Evolutionary conservation across 495 filamentous ascomycete genomes (phyloP).

Genomic region (Xylaria sp.): DNA sequence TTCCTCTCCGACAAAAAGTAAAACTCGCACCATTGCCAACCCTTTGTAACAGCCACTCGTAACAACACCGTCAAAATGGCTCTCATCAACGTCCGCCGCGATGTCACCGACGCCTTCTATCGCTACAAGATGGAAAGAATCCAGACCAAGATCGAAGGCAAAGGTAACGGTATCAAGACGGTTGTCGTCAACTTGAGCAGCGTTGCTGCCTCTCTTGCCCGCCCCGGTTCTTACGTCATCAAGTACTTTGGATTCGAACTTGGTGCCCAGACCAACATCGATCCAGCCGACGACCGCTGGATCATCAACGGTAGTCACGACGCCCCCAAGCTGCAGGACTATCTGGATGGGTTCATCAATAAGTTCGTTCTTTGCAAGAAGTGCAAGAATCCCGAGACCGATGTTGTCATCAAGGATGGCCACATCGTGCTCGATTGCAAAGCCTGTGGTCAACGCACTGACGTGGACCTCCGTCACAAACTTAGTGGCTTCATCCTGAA

Average conservation of each 20-base stretch:
- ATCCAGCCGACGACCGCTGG: conserved; percentile 97
- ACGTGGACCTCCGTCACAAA: conserved; percentile 92
- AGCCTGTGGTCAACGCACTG: conserved; percentile 90
- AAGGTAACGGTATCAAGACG: conserved; percentile 97
- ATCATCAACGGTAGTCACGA: conserved; percentile 99
- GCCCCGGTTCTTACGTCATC: conserved; percentile 93
- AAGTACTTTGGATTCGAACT: conserved; percentile 99
- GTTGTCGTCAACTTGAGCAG: conserved; percentile 97
- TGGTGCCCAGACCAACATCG: conserved; percentile 96
- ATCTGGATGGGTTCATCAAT: conserved; percentile 96
- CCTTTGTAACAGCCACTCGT: conserved; percentile 33
- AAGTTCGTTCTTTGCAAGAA: conserved; percentile 99
- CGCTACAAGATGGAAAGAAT: conserved; percentile 99
- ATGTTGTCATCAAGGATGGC: conserved; percentile 90
- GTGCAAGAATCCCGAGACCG: conserved; percentile 99
- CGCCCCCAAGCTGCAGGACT: conserved; percentile 93
- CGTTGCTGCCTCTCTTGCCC: conserved; percentile 89
- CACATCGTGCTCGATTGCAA: conserved; percentile 95
- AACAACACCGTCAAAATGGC: conserved; percentile 61
- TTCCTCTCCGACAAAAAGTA: conserved; percentile 30
- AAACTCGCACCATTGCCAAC: conserved; percentile 34
- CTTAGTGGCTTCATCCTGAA: conserved; percentile 97
- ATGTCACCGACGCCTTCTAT: conserved; percentile 98
- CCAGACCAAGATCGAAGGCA: conserved; percentile 99
- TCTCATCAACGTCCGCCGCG: conserved; percentile 94